A percentile compares a stretch with the other conserved stretches of the same genome.
These are phyloP conservation scores for Dendrocalamus sinicus DNA, from an alignment of 176 grass and related monocot species.

Conservation along the genomic window DNA sequence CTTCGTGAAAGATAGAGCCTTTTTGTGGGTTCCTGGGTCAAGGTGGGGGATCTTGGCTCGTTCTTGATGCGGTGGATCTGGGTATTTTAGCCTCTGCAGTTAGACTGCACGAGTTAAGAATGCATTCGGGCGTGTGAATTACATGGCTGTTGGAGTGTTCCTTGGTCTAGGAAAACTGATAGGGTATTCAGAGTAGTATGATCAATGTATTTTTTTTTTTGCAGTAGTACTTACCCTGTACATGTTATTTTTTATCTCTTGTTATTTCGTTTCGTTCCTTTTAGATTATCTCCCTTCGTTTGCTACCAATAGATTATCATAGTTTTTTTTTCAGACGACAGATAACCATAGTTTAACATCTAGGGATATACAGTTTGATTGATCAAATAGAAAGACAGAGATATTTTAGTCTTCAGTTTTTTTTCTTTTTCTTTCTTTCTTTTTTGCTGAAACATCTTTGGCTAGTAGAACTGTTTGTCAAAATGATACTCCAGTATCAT, in stretches of 20 bases:
- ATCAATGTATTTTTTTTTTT: neutral
- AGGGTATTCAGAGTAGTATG: neutral
- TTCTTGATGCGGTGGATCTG: constrained; percentile 13
- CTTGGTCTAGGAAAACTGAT: neutral
- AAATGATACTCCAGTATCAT: neutral
- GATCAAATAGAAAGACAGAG: too few relatives aligned
- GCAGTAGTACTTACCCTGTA: neutral
- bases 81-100: neutral
- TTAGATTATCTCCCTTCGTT: neutral
- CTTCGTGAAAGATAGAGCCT: neutral
- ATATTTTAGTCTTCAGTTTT: too few relatives aligned
- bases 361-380: too few relatives aligned
- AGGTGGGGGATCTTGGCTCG: neutral
- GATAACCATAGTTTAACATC: too few relatives aligned
- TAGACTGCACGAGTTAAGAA: neutral
- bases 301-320: neutral
- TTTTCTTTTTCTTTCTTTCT: too few relatives aligned
- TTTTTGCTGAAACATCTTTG: too few relatives aligned
- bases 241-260: neutral
- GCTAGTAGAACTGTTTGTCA: neutral
- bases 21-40: neutral
- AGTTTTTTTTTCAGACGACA: too few relatives aligned
- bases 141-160: neutral
- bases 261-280: neutral
- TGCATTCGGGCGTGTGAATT: neutral